Evolutionary conservation across 148 eudicot species (phyloP).

Genomic region (Persicaria maculosa): DNA sequence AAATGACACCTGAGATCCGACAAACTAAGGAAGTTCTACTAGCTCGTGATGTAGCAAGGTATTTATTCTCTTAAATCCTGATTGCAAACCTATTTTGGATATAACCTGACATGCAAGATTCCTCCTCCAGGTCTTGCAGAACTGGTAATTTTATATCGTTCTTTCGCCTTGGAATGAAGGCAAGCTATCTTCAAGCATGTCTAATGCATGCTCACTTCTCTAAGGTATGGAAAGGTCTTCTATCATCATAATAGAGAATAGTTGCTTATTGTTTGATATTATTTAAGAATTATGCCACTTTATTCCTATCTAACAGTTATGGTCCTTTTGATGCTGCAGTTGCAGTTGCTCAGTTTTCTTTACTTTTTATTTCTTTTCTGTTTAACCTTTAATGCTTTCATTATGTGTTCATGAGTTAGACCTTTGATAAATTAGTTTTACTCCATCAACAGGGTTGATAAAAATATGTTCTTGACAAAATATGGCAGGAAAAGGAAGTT

Average conservation of each 20-base stretch:
- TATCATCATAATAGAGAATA: not conserved
- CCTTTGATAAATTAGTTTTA: not conserved
- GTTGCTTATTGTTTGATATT: not conserved
- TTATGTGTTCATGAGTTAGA: not conserved
- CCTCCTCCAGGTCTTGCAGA: constrained; percentile 82
- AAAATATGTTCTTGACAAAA: not conserved
- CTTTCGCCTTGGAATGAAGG: constrained; percentile 83
- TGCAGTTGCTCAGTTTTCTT: not conserved
- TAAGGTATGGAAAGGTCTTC: constrained; percentile 43
- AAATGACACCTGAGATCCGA: constrained; percentile 86
- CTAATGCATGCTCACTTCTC: constrained; percentile 98
- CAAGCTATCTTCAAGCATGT: constrained; percentile 94
- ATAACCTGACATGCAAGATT: constrained; percentile 20
- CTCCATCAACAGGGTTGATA: not conserved
- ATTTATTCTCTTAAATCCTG: constrained; percentile 12
- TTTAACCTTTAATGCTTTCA: not conserved
- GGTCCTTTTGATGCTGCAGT: not conserved
- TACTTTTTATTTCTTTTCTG: not conserved
- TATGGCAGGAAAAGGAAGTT: not conserved
- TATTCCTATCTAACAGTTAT: not conserved
- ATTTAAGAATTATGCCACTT: not conserved
- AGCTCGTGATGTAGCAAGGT: constrained; percentile 99
- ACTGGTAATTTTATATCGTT: constrained; percentile 87
- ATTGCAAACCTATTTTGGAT: constrained; percentile 13
- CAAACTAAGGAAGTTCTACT: constrained; percentile 81